Evolutionary conservation across 768 basidiomycete species (phyloP), one percentile per base, ranked within the genome.

Genomic region (Tricholoma furcatifolium): DNA sequence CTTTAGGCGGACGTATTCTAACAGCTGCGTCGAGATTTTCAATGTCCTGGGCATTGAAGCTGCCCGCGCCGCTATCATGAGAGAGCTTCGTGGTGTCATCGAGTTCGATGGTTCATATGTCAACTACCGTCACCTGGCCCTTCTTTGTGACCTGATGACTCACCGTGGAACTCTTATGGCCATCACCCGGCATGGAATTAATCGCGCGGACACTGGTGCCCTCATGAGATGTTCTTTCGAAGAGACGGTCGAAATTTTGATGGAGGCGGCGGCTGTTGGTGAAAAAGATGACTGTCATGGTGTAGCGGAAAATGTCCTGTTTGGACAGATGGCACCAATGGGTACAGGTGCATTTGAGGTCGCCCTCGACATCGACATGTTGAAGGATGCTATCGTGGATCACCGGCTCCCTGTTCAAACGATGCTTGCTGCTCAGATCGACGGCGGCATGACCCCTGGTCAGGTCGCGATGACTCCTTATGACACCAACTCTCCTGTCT

Each of bases 271-370:
- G 1, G 94, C 96, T 1, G 90, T 95, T 20, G 97, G 97, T 49
- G 96, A 98, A 75, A 92, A 93, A 69, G 97, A 99, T 59, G 96
- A 98, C 61, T 99, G 97, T 66, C 92, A 92, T 49, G 97, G 96
- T 40, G 85, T 99, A 30, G 97, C 97, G n/a, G 96, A 98, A 77
- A 98, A 98, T 63, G 93, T 99, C 38, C 85, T 99, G 80, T 93
- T 99, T 62, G 97, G 97, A 15, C 97, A 98, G 73, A 90, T 98
- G 83, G 95, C 96, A n/a, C 95, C 95, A 0, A 98, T 99, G 94
- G 97, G 97, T 47, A 98, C 97, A 0, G 97, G 97, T 12, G 82
- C 92, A 7, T 98, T 96, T 64, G 96, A 98, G 44, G 91, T 99
- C 45, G 88, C 93, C 0, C 80, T 99, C 44, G 97, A 99, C 68